Evolutionary conservation across 352 stramenopile species (phyloP).

Genomic region (Pythium rishiriense): DNA sequence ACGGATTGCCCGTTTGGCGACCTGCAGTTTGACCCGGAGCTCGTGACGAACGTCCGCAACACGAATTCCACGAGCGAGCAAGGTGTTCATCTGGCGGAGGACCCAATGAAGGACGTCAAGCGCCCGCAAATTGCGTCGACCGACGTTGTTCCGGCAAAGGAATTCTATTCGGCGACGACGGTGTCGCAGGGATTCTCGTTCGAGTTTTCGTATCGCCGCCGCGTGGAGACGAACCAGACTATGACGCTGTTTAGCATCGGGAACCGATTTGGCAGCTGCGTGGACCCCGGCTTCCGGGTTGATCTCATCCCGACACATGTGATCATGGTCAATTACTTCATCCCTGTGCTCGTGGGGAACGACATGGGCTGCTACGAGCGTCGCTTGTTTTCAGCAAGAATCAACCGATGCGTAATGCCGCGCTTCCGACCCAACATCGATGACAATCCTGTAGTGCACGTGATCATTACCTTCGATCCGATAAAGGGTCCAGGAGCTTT

Average conservation of each 20-base stretch:
- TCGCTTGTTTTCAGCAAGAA: slow-evolving; percentile 36
- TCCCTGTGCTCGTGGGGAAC: slow-evolving; percentile 41
- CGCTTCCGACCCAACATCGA: slow-evolving; percentile 28
- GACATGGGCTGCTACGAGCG: slow-evolving; percentile 54
- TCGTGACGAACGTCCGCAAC: slow-evolving; percentile 48
- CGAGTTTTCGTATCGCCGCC: slow-evolving; percentile 61
- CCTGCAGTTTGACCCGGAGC: slow-evolving; percentile 46
- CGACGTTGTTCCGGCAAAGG: slow-evolving; percentile 43
- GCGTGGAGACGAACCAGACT: slow-evolving; percentile 32
- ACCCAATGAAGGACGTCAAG: slow-evolving; percentile 31
- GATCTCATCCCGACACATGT: slow-evolving; percentile 57
- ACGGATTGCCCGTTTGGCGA: slow-evolving; percentile 57
- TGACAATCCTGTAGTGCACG: slow-evolving; percentile 53
- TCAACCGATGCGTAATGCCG: slow-evolving; percentile 36
- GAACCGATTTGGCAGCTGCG: slow-evolving; percentile 61
- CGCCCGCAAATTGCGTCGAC: slow-evolving; percentile 56
- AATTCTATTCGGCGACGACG: slow-evolving; percentile 45
- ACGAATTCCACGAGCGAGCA: slow-evolving; percentile 37
- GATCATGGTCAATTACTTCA: slow-evolving; percentile 63
- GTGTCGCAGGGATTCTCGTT: slow-evolving; percentile 45
- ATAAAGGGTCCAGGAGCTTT: slow-evolving; percentile 28
- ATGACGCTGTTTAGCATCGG: slow-evolving; percentile 79
- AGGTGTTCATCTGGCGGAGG: slow-evolving; percentile 40
- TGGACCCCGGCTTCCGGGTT: slow-evolving; percentile 66
- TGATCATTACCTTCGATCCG: slow-evolving; percentile 56